Base-by-base conservation (phyloP, 2,329 filamentous ascomycete genomes). In the Immersiporthe knoxdaviesiana region DNA sequence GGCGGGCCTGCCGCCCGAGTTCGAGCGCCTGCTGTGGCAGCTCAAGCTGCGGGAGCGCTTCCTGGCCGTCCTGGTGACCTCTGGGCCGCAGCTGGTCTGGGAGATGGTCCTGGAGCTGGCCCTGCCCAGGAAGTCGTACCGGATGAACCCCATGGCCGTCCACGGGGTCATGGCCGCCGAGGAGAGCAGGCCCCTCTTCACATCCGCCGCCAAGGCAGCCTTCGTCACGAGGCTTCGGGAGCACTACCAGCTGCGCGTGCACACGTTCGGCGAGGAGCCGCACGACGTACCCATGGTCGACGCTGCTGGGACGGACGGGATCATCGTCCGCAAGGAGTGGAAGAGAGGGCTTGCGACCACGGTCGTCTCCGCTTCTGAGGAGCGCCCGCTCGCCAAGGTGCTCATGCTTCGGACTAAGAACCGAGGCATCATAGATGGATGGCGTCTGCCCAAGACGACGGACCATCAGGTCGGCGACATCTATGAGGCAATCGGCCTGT, bases 201-300 rank as follows among this genome's bases (percentile, higher is more conserved):
- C 62, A 18, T 77, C 82, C 8, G 72, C 70, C 0, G 76, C 85
- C 27, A 91, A 91, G 74, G 82, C 77, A 1, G 73, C 73, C 12
- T 37, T 68, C 37, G 68, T 68, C 41, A 50, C 30, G 14, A 44
- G 41, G 21, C 54, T 70, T 32, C 41, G 35, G 8, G 47, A 61
- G 54, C 30, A 54, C 5, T 60, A 61, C 18, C 32, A 44, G 10
- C 18, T 63, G 27, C 60, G 39, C 8, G 68, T 68, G 41, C 60
- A 65, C 12, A 61, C 65, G 2, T 60, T 70, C 39, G 68, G 68
- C 52, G 61, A 52, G 24, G 61, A 61, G 30, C 52, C 60, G 8
- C 32, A 63, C 18, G 68, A 70, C 14, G 59, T 68, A 0, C 61
- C 68, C n/a, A 70, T 67, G 68, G 56, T 70, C 24, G 47, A 37